phyloP scores from a whole-genome alignment of 768 basidiomycete genomes.

The Leccinum variicolor region DNA sequence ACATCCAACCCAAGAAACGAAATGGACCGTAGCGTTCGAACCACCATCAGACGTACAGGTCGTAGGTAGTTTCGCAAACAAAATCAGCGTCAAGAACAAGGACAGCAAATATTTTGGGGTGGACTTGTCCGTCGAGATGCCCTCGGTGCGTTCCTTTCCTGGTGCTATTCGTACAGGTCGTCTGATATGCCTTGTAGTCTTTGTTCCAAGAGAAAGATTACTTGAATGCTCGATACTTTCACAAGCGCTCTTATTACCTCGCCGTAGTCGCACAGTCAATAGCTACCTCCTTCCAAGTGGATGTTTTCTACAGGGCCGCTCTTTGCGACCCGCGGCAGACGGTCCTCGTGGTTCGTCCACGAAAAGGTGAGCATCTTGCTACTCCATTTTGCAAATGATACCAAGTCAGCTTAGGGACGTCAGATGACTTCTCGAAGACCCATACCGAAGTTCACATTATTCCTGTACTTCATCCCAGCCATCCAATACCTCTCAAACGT shows the following conservation, averaged over 20 bases:
- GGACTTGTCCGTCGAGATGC: slow-evolving; percentile 87
- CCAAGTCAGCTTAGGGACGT: slow-evolving; percentile 39
- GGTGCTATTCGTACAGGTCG: not conserved
- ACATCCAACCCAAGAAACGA: slow-evolving; percentile 69
- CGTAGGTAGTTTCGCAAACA: slow-evolving; percentile 85
- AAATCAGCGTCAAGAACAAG: slow-evolving; percentile 67
- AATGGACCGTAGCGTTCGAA: slow-evolving; percentile 86
- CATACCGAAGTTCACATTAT: slow-evolving; percentile 73
- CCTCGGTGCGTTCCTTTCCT: slow-evolving; percentile 49
- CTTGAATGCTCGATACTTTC: slow-evolving; percentile 83
- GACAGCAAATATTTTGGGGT: slow-evolving; percentile 64
- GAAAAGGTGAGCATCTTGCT: slow-evolving; percentile 42
- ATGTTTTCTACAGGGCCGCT: slow-evolving; percentile 58
- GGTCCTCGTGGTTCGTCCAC: slow-evolving; percentile 57
- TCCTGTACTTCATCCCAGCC: slow-evolving; percentile 55
- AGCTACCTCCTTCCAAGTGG: slow-evolving; percentile 45
- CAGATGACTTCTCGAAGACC: slow-evolving; percentile 62
- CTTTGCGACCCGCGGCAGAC: slow-evolving; percentile 63
- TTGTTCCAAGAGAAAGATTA: slow-evolving; percentile 98
- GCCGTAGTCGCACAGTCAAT: slow-evolving; percentile 71
- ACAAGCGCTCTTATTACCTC: slow-evolving; percentile 89
- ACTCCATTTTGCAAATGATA: slow-evolving; percentile 16
- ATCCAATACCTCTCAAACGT: slow-evolving; percentile 62
- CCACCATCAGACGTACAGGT: slow-evolving; percentile 73
- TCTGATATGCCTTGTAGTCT: slow-evolving; percentile 34